A percentile compares a stretch with the other conserved stretches of the same genome.
These are phyloP conservation scores for Aspergillus novofumigatus DNA, from an alignment of 2,329 filamentous ascomycete species.

Conservation along the genomic window DNA sequence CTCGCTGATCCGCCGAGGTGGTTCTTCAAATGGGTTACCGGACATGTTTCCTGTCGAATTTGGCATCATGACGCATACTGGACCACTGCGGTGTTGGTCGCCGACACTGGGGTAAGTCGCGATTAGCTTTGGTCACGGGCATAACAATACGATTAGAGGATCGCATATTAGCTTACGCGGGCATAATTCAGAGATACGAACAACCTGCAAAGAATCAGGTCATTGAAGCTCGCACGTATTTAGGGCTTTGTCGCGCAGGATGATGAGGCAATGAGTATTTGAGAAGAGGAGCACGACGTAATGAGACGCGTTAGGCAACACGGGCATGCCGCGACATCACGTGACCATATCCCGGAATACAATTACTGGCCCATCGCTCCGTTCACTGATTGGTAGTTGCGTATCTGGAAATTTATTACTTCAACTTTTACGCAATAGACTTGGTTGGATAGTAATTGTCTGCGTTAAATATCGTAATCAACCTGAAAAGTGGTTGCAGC, in stretches of 20 bases:
- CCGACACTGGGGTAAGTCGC: constrained; percentile 52
- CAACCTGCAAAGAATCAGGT: constrained; percentile 4
- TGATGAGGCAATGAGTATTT: neutral
- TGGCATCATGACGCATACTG: constrained; percentile 40
- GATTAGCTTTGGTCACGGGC: constrained; percentile 18
- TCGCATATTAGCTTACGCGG: constrained; percentile 38
- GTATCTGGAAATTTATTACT: neutral
- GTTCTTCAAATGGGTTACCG: constrained; percentile 77
- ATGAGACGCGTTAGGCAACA: constrained; percentile 21
- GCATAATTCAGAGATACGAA: constrained; percentile 34
- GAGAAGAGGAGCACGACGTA: constrained; percentile 17
- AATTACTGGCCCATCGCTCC: neutral
- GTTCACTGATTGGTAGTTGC: neutral
- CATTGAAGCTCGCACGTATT: neutral
- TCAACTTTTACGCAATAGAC: neutral
- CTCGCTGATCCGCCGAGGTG: constrained; percentile 63
- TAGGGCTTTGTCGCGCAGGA: neutral
- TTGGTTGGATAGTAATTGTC: neutral
- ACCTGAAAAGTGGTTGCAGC: neutral
- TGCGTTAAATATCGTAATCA: constrained; percentile 3
- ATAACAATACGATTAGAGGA: neutral
- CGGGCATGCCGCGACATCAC: constrained; percentile 30
- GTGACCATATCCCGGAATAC: constrained; percentile 18
- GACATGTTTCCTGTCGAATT: constrained; percentile 31
- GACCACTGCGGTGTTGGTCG: constrained; percentile 58